Percentiles rank a stretch among this genome's conserved stretches.
These are phyloP conservation scores for Lanmaoa rubissima DNA, from an alignment of 768 basidiomycete species.

Conservation along the genomic window DNA sequence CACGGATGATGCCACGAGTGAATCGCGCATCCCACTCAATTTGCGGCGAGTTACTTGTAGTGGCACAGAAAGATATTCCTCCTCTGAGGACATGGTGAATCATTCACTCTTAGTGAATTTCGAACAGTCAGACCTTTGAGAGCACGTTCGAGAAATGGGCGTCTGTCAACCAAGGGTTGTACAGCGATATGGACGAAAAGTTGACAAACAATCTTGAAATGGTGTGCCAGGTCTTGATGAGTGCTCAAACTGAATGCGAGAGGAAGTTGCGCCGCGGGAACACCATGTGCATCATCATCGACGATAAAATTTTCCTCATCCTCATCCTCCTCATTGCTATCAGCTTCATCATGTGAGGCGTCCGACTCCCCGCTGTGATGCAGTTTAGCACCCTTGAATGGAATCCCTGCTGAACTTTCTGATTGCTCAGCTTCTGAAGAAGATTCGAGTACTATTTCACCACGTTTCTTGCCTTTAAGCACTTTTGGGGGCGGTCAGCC, in stretches of 20 bases:
- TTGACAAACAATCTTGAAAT: slow-evolving; percentile 88
- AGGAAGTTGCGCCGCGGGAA: slow-evolving; percentile 51
- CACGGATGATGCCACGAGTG: slow-evolving; percentile 78
- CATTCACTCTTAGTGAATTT: not conserved
- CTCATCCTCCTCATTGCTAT: slow-evolving; percentile 22
- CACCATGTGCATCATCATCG: slow-evolving; percentile 54
- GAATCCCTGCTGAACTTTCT: slow-evolving; percentile 25
- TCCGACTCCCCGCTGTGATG: slow-evolving; percentile 37
- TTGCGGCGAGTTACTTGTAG: slow-evolving; percentile 66
- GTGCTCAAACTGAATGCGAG: slow-evolving; percentile 77
- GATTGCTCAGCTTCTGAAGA: slow-evolving; percentile 35
- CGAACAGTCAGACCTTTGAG: slow-evolving; percentile 39
- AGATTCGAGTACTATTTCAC: slow-evolving; percentile 31
- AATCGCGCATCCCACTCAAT: slow-evolving; percentile 65
- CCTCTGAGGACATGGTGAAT: slow-evolving; percentile 34
- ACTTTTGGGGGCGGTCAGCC: slow-evolving; percentile 9
- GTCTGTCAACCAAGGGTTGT: slow-evolving; percentile 48
- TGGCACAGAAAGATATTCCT: slow-evolving; percentile 76
- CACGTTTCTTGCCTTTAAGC: slow-evolving; percentile 44
- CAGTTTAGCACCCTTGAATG: slow-evolving; percentile 49
- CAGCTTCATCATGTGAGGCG: slow-evolving; percentile 34
- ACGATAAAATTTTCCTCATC: slow-evolving; percentile 52
- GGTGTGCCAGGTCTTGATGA: slow-evolving; percentile 70
- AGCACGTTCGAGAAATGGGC: slow-evolving; percentile 53
- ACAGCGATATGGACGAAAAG: slow-evolving; percentile 83